A percentile compares a stretch with the other conserved stretches of the same genome.
These are phyloP conservation scores for Perkinsus olseni DNA, from an alignment of 169 alveolate genomes.

Conservation along the genomic window DNA sequence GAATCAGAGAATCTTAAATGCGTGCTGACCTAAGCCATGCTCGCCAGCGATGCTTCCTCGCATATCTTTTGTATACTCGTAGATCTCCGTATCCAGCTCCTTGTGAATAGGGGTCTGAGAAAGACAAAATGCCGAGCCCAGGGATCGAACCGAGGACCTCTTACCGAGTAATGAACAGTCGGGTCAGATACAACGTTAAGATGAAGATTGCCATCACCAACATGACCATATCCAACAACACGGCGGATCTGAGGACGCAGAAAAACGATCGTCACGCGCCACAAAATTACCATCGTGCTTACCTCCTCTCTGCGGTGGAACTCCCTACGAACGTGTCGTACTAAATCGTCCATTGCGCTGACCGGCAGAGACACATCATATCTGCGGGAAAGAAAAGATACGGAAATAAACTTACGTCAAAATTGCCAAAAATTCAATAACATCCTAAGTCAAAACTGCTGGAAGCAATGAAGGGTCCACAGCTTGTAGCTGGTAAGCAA, in stretches of 20 bases:
- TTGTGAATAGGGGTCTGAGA: background rate
- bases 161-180: background rate
- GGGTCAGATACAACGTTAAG: constrained; percentile 30
- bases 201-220: constrained; percentile 74
- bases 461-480: no score
- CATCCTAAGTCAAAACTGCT: no score
- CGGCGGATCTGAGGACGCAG: background rate
- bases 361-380: background rate
- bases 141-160: background rate
- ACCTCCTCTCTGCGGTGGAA: constrained; percentile 7
- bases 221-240: constrained; percentile 56
- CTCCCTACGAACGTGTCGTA: background rate
- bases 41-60: constrained; percentile 64
- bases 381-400: background rate
- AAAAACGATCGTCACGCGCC: background rate
- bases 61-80: constrained; percentile 6
- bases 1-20: no score
- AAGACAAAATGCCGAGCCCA: background rate
- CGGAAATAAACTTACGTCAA: background rate
- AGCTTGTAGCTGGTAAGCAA: no score
- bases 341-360: background rate
- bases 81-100: background rate
- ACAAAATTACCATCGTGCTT: background rate
- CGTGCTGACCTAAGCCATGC: constrained; percentile 69
- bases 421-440: no score